Evolutionary conservation across 257 asterid genomes (phyloP).

Genomic region (Anisodus acutangulus): DNA sequence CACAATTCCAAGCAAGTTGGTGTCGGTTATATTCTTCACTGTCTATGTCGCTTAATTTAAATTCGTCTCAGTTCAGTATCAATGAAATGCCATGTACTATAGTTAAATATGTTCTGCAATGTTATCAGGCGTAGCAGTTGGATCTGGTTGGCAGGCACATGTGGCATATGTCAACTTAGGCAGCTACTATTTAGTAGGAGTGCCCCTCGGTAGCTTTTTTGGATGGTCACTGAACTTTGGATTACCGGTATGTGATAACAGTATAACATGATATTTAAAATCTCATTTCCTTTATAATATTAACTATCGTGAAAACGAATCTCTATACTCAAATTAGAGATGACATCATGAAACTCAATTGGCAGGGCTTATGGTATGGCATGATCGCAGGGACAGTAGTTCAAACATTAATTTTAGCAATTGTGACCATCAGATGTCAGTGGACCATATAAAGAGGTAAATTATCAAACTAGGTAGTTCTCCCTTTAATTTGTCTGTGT

Average conservation of each 20-base stretch:
- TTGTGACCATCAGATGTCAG: conserved; percentile 42
- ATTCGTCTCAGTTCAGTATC: no score
- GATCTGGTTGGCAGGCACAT: conserved; percentile 64
- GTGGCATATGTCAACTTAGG: conserved; percentile 59
- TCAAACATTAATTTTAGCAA: conserved; percentile 50
- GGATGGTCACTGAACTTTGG: conserved; percentile 55
- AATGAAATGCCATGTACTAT: no score
- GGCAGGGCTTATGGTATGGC: conserved; percentile 69
- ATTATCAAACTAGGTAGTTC: background rate
- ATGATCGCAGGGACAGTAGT: conserved; percentile 60
- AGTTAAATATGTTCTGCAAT: background rate
- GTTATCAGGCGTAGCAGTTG: conserved; percentile 63
- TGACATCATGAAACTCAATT: background rate
- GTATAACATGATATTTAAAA: background rate
- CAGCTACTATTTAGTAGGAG: conserved; percentile 59
- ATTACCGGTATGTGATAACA: conserved; percentile 46
- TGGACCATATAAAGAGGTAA: conserved; percentile 42
- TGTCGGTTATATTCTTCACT: no score
- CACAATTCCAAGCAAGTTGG: no score
- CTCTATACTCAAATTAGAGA: background rate
- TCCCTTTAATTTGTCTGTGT: background rate
- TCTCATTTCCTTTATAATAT: background rate
- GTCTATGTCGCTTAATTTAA: no score
- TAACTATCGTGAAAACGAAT: background rate
- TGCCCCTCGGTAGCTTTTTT: conserved; percentile 56